Evolutionary conservation across 2,329 filamentous ascomycete genomes (phyloP), one percentile per base, ranked within the genome.

Genomic region (Blumeriella jaapii): DNA sequence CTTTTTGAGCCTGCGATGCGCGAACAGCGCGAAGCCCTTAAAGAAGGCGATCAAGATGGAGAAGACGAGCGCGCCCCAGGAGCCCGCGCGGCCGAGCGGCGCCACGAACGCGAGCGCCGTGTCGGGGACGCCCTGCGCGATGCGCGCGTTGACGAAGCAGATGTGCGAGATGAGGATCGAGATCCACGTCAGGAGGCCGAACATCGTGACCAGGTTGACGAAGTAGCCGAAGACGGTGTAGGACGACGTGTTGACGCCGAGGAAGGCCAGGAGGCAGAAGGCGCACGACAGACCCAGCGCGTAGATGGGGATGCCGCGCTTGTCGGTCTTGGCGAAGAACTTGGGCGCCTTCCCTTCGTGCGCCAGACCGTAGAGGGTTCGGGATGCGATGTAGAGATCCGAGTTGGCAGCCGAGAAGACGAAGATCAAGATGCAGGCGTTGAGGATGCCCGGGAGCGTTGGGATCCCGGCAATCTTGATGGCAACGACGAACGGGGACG

Each of bases 1-100:
- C 13, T 42, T 40, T 7, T 40, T 38, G 12, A 36, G 36, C 4
- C 26, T 77, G 63, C 80, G 76, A 64, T 81, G 81, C 57, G 81
- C 72, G 46, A 82, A 82, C 32, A 51, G 39, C 37, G 71, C 67
- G 59, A 75, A 91, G 65, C 85, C 87, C 69, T 91, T 93, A 53
- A 83, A 89, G 33, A 93, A 54, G 2, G 79, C 71, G 42, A 91
- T 81, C 20, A 91, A 54, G 51, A 69, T 66, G 60, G 80, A 85
- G 60, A 85, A 77, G 52, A 65, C 62, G 2, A 91, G 65, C 0
- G 79, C 79, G 40, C 64, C 62, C 53, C 74, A 74, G 0, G 78
- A 84, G 8, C 83, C 84, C 42, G 56, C 69, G 23, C 74, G 60
- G n/a, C 83, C 82, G 11, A 87, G 67, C 0, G 83, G 83, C 0